A percentile compares a stretch with the other conserved stretches of the same genome.
Conservation (phyloP, 495 filamentous ascomycete species). For the Aspergillus biplanus region DNA sequence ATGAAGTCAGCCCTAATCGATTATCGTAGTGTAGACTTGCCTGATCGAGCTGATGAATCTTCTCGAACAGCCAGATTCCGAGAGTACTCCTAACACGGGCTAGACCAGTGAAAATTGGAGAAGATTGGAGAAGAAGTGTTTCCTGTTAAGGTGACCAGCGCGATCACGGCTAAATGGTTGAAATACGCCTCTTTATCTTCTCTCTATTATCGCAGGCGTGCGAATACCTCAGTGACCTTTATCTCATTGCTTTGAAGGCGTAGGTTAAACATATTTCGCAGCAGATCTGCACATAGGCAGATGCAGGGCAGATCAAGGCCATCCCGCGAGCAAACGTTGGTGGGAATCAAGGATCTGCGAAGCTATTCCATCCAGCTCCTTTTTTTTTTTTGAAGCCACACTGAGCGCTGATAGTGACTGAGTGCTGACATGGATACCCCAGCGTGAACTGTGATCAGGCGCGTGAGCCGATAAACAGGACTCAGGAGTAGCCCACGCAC, state of each 20-base stretch:
- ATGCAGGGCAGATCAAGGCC: not conserved
- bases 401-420: no score
- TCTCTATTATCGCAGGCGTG: not conserved
- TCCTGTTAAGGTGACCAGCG: not conserved
- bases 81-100: not conserved
- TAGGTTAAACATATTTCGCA: not conserved
- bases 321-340: not conserved
- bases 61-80: not conserved
- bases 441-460: no score
- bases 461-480: no score
- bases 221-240: not conserved
- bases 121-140: not conserved
- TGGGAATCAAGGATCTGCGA: not conserved
- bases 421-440: no score
- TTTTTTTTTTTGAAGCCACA: no score
- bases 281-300: not conserved
- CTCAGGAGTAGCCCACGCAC: not conserved
- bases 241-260: not conserved
- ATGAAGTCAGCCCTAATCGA: not conserved
- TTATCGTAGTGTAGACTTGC: not conserved
- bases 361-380: not conserved
- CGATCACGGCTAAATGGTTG: not conserved
- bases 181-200: not conserved
- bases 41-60: not conserved
- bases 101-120: not conserved